Base-by-base conservation (phyloP, 1,284 basidiomycete species). In the Phellopilus nigrolimitatus region DNA sequence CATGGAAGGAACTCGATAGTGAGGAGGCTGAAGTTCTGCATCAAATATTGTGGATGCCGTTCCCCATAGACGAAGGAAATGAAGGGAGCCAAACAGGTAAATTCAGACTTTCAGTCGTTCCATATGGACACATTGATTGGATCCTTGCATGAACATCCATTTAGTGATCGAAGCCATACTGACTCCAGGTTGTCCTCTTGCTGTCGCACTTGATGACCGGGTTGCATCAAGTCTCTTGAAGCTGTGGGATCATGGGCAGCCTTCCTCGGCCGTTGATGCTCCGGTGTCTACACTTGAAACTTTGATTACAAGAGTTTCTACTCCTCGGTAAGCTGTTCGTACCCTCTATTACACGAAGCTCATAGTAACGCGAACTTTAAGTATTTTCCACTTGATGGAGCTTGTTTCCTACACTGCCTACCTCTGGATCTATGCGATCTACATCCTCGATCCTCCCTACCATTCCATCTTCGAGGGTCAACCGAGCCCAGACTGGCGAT, bases 171-270 rank as follows among this genome's bases (percentile, higher is more conserved):
- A 48, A 13, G 31, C 30, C 15, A 34, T 53, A 8, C 19, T 76
- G 34, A 58, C 80, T 2, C 57, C 51, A 4, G 59, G 68, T 46
- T 61, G 62, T 9, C 72, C 69, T 37, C 56, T 60, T 1, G 58
- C 58, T 13, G 61, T 78, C 22, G 50, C 72, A 4, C 62, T 64
- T 4, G 74, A 80, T 60, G 68, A 67, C 4, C 54, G 80, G 0
- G 51, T 79, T 10, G 59, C 69, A 8, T 58, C 70, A 15, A 72
- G 70, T 47, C 56, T 80, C 7, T 38, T 61, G 9, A 64, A 66
- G 27, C 62, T 66, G 12, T 82, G 80, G 80, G 69, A 62, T 34
- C 56, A 65, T 41, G 76, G 78, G 19, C 50, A 30, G 39, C 41
- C 41, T 42, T 45, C 34, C 21, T 28, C 6, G 9, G 40, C 39